Evolutionary conservation across 192 early-diverging fungal species (phyloP).

Genomic region (Tieghemiomyces parasiticus): DNA sequence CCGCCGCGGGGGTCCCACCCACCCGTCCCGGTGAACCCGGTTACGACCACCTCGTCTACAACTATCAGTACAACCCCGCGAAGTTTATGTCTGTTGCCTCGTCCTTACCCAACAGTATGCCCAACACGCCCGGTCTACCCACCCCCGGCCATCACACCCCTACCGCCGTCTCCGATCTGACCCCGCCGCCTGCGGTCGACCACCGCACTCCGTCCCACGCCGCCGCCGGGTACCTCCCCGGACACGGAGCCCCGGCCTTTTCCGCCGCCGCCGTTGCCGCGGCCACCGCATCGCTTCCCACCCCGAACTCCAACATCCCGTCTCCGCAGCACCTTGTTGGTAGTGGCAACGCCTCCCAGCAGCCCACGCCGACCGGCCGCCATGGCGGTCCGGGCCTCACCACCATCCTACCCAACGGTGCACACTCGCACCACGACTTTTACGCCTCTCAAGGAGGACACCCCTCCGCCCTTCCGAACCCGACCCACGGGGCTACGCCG

Average conservation of each 20-base stretch:
- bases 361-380: neutral
- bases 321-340: neutral
- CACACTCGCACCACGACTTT: neutral
- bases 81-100: constrained; percentile 3
- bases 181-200: constrained; percentile 5
- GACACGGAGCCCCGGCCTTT: neutral
- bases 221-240: neutral
- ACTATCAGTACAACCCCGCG: constrained; percentile 1
- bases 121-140: constrained; percentile 3
- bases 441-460: neutral
- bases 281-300: neutral
- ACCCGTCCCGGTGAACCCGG: constrained; percentile 4
- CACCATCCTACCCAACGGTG: neutral
- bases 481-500: neutral
- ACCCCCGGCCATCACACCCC: constrained; percentile 7
- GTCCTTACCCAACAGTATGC: constrained; percentile 8
- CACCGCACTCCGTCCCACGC: neutral
- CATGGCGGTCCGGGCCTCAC: neutral
- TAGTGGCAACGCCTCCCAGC: neutral
- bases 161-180: neutral
- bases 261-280: neutral
- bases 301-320: constrained; percentile 5
- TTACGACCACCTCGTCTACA: constrained; percentile 8
- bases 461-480: neutral
- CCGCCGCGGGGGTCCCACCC: too few species aligned